Evolutionary conservation across 2,329 filamentous ascomycete species (phyloP).

Genomic region (Phaeomoniella chlamydospora): DNA sequence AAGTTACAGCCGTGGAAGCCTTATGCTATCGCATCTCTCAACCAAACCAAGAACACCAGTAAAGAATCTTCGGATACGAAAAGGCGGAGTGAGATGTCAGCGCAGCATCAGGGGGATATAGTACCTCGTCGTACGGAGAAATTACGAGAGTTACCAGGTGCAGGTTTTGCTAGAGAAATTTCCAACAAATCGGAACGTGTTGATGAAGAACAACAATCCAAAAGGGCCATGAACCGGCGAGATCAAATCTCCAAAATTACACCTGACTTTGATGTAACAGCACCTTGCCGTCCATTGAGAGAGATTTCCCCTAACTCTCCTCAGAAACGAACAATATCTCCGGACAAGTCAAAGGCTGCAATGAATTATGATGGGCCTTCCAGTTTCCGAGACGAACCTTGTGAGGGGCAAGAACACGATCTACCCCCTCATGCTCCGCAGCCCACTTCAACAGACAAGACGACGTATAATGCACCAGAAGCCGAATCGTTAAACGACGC

Average conservation of each 20-base stretch:
- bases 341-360: slow-evolving; percentile 5
- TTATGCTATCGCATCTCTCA: slow-evolving; percentile 21
- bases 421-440: too few species aligned
- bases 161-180: slow-evolving; percentile 3
- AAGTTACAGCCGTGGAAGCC: slow-evolving; percentile 32
- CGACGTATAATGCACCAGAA: neutral
- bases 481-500: slow-evolving; percentile 20
- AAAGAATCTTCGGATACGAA: slow-evolving; percentile 7
- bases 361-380: slow-evolving; percentile 5
- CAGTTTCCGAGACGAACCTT: slow-evolving; percentile 4
- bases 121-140: neutral
- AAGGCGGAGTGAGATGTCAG: neutral
- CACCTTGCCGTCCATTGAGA: slow-evolving; percentile 12
- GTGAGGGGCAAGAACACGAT: too few species aligned
- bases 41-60: slow-evolving; percentile 12
- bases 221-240: too few species aligned
- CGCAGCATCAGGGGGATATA: neutral
- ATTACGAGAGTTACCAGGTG: slow-evolving; percentile 1
- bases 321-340: slow-evolving; percentile 3
- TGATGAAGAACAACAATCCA: neutral
- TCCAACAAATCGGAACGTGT: neutral
- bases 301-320: slow-evolving; percentile 17
- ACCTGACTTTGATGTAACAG: slow-evolving; percentile 3
- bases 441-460: too few species aligned
- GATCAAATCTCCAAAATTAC: neutral